Base-by-base conservation (phyloP, 257 asterid genomes). In the Nicotiana obtusifolia region DNA sequence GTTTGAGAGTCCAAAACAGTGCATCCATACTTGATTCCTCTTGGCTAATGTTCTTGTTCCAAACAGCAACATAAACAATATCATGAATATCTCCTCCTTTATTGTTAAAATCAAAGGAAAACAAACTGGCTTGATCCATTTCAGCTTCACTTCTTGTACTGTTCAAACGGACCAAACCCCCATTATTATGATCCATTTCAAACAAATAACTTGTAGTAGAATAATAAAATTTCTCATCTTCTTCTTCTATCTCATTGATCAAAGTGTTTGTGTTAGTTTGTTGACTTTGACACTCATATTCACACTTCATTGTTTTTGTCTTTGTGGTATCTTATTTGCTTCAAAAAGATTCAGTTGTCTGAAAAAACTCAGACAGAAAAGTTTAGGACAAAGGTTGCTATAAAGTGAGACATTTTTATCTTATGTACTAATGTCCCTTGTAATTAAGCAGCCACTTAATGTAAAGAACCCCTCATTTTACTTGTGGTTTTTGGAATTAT, bases 61-160 rank as follows among this genome's bases (percentile, higher is more conserved):
- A 83, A 65, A 92, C 84, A 26, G 62, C 93, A 24, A 92, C 94
- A 59, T 90, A 90, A 49, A 91, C 91, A 24, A 79, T 84, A 22
- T 86, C 87, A 15, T 47, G 77, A 41, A 41, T 41, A 41, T 41
- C 4, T 79, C 85, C 1, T 76, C 82, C 35, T 41, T 80, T 76
- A 68, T 78, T 81, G 10, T 71, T 71, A 31, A 82, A 84, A 41
- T 84, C 89, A 41, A 80, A 82, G 13, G 91, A 88, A 76, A 71
- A 85, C 49, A 75, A 57, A 71, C 89, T 71, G 4, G 78, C 82
- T 4, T 41, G 47, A 41, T 75, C 76, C 3, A 37, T 78, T 16
- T n/a, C 80, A 19, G 80, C 92, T 8, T 41, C 47, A 41, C 47
- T 41, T 41, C 10, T 41, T 41, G 47, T 41, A 41, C 47, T 7